phyloP scores from a whole-genome alignment of 2,329 filamentous ascomycete species.

The Endoconidiophora laricicola region DNA sequence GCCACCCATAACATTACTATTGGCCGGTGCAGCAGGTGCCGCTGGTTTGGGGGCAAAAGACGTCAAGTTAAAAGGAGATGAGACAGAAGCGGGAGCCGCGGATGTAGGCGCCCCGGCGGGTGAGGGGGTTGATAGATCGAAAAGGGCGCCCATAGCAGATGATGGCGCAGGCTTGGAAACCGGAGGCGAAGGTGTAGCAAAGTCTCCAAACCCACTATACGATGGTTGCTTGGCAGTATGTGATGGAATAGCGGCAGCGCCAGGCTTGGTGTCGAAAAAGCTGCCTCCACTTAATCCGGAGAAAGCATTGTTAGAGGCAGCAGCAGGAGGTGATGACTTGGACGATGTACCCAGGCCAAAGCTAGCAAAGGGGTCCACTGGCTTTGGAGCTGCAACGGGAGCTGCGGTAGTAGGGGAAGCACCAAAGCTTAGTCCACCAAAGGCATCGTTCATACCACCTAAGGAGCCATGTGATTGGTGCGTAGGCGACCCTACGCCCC shows the following conservation, averaged over 20 bases:
- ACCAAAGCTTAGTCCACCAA: conserved; percentile 29
- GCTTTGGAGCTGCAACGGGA: conserved; percentile 25
- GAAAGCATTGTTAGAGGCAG: conserved; percentile 28
- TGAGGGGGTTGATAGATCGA: conserved; percentile 51
- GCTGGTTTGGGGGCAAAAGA: conserved; percentile 25
- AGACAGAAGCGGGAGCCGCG: conserved; percentile 23
- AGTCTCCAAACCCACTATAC: conserved; percentile 47
- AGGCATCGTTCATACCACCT: conserved; percentile 65
- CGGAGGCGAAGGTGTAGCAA: conserved; percentile 35
- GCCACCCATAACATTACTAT: conserved; percentile 21
- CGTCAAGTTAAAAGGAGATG: conserved; percentile 59
- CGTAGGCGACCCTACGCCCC: conserved; percentile 45
- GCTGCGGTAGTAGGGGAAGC: conserved; percentile 20
- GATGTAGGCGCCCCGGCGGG: conserved; percentile 21
- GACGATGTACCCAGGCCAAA: conserved; percentile 26
- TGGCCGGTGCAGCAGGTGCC: conserved; percentile 16
- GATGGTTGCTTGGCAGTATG: conserved; percentile 32
- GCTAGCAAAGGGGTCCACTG: conserved; percentile 42
- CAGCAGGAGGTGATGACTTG: conserved; percentile 21
- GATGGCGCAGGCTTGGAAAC: conserved; percentile 30
- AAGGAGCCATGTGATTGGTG: conserved; percentile 32
- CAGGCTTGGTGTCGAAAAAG: conserved; percentile 60
- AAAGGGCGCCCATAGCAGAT: conserved; percentile 59
- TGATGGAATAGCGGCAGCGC: conserved; percentile 22
- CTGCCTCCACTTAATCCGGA: conserved; percentile 50